A percentile compares a stretch with the other conserved stretches of the same genome.
Conservation (phyloP, 1,139 yeast species). For the Debaryomycetaceae sp. region DNA sequence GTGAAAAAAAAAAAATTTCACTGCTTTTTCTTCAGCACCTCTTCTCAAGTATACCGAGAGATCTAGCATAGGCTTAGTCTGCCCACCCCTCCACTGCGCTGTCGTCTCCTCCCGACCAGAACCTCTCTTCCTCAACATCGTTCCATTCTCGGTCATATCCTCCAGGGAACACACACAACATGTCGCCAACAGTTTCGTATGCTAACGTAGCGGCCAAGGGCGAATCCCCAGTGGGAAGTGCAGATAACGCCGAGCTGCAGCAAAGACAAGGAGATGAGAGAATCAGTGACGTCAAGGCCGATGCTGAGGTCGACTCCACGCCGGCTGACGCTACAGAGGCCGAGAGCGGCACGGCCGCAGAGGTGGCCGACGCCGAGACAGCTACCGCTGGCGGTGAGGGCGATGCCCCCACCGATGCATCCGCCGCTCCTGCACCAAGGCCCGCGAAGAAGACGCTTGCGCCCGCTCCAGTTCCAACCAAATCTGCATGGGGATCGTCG, state of each 20-base stretch:
- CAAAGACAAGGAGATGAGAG: neutral
- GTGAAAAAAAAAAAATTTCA: no score
- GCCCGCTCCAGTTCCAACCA: constrained; percentile 75
- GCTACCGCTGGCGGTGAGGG: constrained; percentile 9
- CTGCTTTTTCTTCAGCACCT: no score
- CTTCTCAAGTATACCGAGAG: no score
- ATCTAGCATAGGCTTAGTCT: no score
- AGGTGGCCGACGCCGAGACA: constrained; percentile 12
- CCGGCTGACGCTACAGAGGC: constrained; percentile 4
- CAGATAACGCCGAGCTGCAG: constrained; percentile 1
- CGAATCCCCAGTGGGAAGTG: constrained; percentile 2
- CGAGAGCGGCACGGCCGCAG: constrained; percentile 5
- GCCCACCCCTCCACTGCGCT: no score
- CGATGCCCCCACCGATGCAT: constrained; percentile 7
- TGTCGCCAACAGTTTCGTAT: constrained; percentile 24
- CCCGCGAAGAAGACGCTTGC: constrained; percentile 46
- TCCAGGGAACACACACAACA: no score
- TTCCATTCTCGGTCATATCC: no score
- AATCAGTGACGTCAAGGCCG: constrained; percentile 1
- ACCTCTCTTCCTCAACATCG: no score
- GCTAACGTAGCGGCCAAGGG: constrained; percentile 42
- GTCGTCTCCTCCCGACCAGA: no score
- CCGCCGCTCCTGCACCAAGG: constrained; percentile 13
- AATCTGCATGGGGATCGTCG: constrained; percentile 64
- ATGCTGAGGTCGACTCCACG: neutral